These are phyloP conservation scores for Tuber brumale DNA, from an alignment of 495 filamentous ascomycete species.

Conservation along the genomic window DNA sequence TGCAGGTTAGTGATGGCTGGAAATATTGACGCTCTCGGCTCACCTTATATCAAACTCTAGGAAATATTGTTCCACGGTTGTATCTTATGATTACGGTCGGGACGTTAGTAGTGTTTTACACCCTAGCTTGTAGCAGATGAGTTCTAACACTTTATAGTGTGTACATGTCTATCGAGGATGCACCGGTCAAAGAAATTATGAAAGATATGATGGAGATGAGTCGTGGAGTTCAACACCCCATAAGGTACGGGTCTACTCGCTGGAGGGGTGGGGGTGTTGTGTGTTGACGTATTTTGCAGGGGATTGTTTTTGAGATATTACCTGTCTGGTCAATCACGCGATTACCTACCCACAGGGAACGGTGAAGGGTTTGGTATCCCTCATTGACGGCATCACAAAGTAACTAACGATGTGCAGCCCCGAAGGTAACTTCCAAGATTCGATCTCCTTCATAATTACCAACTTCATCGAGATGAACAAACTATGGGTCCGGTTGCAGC, in stretches of 20 bases:
- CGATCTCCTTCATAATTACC: slow-evolving; percentile 91
- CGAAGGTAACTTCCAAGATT: slow-evolving; percentile 93
- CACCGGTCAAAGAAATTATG: slow-evolving; percentile 99
- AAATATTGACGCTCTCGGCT: not conserved
- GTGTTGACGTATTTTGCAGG: slow-evolving; percentile 41
- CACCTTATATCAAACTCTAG: slow-evolving; percentile 17
- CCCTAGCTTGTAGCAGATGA: not conserved
- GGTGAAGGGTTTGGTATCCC: slow-evolving; percentile 57
- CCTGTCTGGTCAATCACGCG: slow-evolving; percentile 84
- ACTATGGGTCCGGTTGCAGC: slow-evolving; percentile 93
- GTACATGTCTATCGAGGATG: slow-evolving; percentile 97
- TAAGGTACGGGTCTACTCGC: slow-evolving; percentile 46
- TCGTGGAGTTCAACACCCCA: slow-evolving; percentile 91
- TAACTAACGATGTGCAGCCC: slow-evolving; percentile 45
- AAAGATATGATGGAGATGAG: slow-evolving; percentile 99
- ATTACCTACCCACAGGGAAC: slow-evolving; percentile 71
- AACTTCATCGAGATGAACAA: slow-evolving; percentile 99
- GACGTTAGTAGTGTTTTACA: slow-evolving; percentile 48
- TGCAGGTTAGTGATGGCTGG: slow-evolving; percentile 54
- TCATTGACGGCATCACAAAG: slow-evolving; percentile 2
- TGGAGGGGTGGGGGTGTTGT: not conserved
- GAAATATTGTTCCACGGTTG: slow-evolving; percentile 87
- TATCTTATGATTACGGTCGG: slow-evolving; percentile 99
- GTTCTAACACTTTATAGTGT: slow-evolving; percentile 46
- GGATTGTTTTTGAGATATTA: slow-evolving; percentile 95